Evolutionary conservation across 2,329 filamentous ascomycete genomes (phyloP).

Genomic region (Aspergillus proliferans): DNA sequence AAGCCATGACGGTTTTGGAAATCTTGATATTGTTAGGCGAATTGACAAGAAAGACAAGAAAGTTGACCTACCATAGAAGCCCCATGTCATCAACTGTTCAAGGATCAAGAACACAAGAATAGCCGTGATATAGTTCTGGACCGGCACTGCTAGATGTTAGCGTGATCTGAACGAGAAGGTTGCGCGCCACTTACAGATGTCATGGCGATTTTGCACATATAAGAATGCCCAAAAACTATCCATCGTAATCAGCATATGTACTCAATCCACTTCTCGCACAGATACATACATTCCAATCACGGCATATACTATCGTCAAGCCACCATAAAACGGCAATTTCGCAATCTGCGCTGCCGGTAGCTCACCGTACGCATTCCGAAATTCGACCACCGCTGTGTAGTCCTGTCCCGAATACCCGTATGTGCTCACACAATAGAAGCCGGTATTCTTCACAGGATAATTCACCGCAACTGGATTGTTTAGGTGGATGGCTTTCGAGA

Average conservation of each 20-base stretch:
- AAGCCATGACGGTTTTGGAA: slow-evolving; percentile 87
- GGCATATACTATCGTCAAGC: slow-evolving; percentile 87
- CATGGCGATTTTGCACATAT: slow-evolving; percentile 87
- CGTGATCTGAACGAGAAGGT: neutral
- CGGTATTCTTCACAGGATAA: slow-evolving; percentile 81
- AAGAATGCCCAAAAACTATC: slow-evolving; percentile 85
- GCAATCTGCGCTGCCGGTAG: slow-evolving; percentile 92
- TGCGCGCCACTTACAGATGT: slow-evolving; percentile 60
- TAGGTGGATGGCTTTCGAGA: slow-evolving; percentile 75
- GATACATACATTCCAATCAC: slow-evolving; percentile 63
- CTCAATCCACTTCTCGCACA: neutral
- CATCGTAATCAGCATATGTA: slow-evolving; percentile 12
- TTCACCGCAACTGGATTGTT: slow-evolving; percentile 66
- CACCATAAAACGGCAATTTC: slow-evolving; percentile 95
- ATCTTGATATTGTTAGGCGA: slow-evolving; percentile 52
- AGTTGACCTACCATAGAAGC: slow-evolving; percentile 70
- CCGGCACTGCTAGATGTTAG: slow-evolving; percentile 60
- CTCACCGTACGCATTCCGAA: slow-evolving; percentile 94
- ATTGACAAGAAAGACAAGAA: neutral
- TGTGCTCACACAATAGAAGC: slow-evolving; percentile 91
- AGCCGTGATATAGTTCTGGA: slow-evolving; percentile 98
- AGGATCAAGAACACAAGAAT: slow-evolving; percentile 90
- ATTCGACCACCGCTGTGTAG: slow-evolving; percentile 79
- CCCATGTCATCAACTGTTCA: slow-evolving; percentile 98
- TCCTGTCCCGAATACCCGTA: slow-evolving; percentile 60